Evolutionary conservation across 1,284 basidiomycete genomes (phyloP), one percentile per base, ranked within the genome.

Genomic region (Leccinum ponderosum): DNA sequence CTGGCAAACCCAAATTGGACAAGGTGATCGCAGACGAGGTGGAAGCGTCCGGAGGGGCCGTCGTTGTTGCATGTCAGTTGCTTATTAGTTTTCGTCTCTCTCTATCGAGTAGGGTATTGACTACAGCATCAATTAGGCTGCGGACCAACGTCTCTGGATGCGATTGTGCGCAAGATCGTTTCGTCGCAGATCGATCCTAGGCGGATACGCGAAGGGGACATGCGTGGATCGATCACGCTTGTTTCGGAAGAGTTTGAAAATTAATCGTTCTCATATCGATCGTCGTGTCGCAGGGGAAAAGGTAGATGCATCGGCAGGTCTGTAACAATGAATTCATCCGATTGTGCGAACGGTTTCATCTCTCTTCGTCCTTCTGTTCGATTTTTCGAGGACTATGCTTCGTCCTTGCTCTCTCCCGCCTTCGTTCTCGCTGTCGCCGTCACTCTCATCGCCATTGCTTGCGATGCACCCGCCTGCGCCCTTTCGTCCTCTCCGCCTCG

Each of bases 1-100:
- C 85, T 1, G 93, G 93, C 0, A 86, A 87, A 67, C 93, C 93
- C n/a, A 87, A 84, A 66, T 72, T 93, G 53, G 83, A 86, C 55
- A 76, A 80, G 53, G 84, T 93, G 52, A 71, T 94, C 15, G 79
- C 80, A 14, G 87, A 90, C 58, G 92, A 93, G 72, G 82, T 90
- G 4, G 79, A 83, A 54, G 64, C 66, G 8, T 80, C 87, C 5
- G 71, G 78, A 64, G 90, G 90, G 5, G 75, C 83, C 9, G 72
- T 90, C 52, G 78, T 89, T 51, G 90, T 93, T 55, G 87, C 87
- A 31, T 90, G 89, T 85, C 66, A 78, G 87, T 81, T 25, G 9
- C 2, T 31, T 50, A 1, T 27, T 2, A 8, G 50, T n/a, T 27
- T 25, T 20, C 15, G 14, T 29, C 5, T 2, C 4, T 1, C 9